Evolutionary conservation across 108 stramenopile genomes (phyloP).

Genomic region (Stephanodiscus minutulus): DNA sequence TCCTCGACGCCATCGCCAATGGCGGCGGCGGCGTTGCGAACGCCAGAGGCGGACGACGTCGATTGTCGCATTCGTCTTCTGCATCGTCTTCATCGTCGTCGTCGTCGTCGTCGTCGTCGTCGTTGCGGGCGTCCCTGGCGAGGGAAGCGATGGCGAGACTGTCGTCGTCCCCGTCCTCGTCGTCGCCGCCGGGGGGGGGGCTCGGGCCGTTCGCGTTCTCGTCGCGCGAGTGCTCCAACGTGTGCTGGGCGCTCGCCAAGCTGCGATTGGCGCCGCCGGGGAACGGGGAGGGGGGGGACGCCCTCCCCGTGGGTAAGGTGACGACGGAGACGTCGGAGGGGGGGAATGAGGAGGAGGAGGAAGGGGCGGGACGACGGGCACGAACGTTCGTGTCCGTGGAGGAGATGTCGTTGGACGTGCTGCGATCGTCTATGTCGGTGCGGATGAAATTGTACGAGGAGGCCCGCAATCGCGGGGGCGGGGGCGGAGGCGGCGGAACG

Average conservation of each 20-base stretch:
- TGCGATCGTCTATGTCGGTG: constrained; percentile 40
- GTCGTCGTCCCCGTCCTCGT: not conserved
- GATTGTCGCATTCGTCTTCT: constrained; percentile 26
- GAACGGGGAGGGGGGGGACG: constrained; percentile 32
- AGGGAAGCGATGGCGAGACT: constrained; percentile 18
- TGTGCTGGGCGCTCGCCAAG: constrained; percentile 84
- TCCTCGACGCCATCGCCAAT: constrained; percentile 26
- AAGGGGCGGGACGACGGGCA: not conserved
- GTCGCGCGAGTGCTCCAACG: constrained; percentile 72
- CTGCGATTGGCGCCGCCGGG: constrained; percentile 66
- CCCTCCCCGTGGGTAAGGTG: constrained; percentile 52
- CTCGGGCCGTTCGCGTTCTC: constrained; percentile 38
- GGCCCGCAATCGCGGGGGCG: constrained; percentile 38
- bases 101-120: not conserved
- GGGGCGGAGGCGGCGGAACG: not conserved
- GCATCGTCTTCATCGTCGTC: constrained; percentile 24
- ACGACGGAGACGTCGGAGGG: constrained; percentile 17
- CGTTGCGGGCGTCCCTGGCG: not conserved
- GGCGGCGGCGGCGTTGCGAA: not conserved
- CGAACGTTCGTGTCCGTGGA: constrained; percentile 42
- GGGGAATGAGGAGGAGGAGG: constrained; percentile 16
- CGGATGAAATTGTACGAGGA: constrained; percentile 49
- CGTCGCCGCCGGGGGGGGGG: not conserved
- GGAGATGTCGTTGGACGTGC: constrained; percentile 49
- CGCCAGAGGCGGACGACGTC: constrained; percentile 9